A percentile compares a stretch with the other conserved stretches of the same genome.
Conservation (phyloP, 306 rosid genomes). For the Inga leiocalycina region DNA sequence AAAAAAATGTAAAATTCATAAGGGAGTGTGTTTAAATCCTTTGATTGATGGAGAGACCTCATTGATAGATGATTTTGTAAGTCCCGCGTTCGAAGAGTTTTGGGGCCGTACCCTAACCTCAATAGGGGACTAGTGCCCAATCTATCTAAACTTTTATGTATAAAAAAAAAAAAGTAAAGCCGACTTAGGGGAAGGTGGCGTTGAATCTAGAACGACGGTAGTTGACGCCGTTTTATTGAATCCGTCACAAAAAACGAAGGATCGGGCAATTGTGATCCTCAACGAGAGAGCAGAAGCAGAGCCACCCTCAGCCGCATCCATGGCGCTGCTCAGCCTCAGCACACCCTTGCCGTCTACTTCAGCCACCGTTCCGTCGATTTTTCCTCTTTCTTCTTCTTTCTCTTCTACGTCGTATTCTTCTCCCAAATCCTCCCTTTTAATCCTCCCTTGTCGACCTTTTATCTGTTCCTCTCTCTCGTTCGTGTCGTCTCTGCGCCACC, state of each 20-base stretch:
- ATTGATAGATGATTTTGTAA: no score
- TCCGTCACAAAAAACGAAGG: neutral
- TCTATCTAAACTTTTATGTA: no score
- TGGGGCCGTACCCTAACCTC: no score
- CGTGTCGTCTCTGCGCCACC: neutral
- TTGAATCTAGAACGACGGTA: neutral
- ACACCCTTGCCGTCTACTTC: conserved; percentile 27
- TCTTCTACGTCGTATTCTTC: conserved; percentile 26
- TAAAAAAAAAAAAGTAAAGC: no score
- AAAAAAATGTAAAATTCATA: no score
- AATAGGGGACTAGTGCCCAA: no score
- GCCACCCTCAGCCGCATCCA: conserved; percentile 16
- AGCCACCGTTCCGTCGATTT: neutral
- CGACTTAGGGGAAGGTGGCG: neutral
- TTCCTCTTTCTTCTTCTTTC: conserved; percentile 23
- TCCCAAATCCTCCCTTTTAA: conserved; percentile 19
- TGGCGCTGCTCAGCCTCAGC: conserved; percentile 50
- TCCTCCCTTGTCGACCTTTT: conserved; percentile 12
- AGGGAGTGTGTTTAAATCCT: no score
- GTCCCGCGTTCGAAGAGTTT: no score
- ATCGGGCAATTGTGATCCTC: neutral
- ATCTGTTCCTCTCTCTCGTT: conserved; percentile 11
- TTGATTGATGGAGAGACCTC: no score
- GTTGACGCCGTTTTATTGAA: neutral
- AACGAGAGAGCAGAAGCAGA: neutral